phyloP scores from a whole-genome alignment of 2,329 filamentous ascomycete genomes.

The Kalmusia sp. region DNA sequence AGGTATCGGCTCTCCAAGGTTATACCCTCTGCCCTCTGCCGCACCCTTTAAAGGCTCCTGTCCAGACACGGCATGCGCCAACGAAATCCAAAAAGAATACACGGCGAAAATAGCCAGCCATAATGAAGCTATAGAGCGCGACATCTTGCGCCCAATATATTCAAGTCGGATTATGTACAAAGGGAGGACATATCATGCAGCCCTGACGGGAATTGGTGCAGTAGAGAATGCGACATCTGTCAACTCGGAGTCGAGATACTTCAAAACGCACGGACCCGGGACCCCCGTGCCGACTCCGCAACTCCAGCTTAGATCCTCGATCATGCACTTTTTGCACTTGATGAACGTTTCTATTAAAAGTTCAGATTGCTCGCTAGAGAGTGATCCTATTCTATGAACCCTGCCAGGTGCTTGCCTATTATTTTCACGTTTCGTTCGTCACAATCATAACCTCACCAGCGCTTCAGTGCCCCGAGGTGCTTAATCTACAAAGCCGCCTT shows the following conservation, averaged over 20 bases:
- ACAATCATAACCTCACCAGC: conserved; percentile 2
- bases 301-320: not conserved
- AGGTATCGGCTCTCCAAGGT: conserved; percentile 57
- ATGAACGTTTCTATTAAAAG: not conserved
- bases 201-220: not conserved
- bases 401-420: not conserved
- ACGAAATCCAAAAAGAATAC: conserved; percentile 36
- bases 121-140: not conserved
- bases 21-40: conserved; percentile 52
- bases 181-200: not conserved
- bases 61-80: conserved; percentile 49
- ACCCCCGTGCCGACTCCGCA: conserved; percentile 1
- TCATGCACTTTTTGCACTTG: not conserved
- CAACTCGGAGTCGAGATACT: conserved; percentile 3
- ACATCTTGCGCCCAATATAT: not conserved
- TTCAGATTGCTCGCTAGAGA: not conserved
- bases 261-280: conserved; percentile 1
- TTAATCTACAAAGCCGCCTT: conserved; percentile 56
- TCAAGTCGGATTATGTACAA: not conserved
- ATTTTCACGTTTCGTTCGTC: conserved; percentile 11
- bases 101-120: conserved; percentile 37
- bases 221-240: conserved; percentile 7
- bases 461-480: not conserved
- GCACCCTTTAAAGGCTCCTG: conserved; percentile 50
- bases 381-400: not conserved